A percentile compares a stretch with the other conserved stretches of the same genome.
phyloP scores from a whole-genome alignment of 371 early-diverging fungal species.

The Mortierella polycephala region DNA sequence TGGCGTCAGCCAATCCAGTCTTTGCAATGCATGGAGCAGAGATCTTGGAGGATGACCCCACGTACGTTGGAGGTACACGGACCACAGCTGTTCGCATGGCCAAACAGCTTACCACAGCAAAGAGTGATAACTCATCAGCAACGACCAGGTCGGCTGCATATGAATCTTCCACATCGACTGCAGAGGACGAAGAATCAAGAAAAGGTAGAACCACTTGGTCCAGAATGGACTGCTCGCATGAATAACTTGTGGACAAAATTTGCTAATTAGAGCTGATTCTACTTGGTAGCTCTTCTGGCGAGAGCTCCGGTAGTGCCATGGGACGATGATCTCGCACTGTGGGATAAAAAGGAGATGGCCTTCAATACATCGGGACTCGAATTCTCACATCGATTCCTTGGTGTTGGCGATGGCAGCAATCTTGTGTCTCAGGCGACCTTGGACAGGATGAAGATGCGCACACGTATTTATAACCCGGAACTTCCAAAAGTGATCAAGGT shows the following conservation, averaged over 20 bases:
- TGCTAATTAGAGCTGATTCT: background rate
- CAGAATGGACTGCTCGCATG: too few relatives aligned
- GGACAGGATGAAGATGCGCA: conserved; percentile 63
- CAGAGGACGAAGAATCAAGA: conserved; percentile 24
- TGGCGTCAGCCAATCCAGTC: conserved; percentile 20
- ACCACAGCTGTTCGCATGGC: background rate
- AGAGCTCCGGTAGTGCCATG: conserved; percentile 75
- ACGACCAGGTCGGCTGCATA: background rate
- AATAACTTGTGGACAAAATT: background rate
- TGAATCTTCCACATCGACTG: conserved; percentile 4
- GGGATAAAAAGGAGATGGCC: conserved; percentile 71
- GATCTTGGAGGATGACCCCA: conserved; percentile 41
- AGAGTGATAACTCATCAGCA: background rate
- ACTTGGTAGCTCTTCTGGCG: conserved; percentile 28
- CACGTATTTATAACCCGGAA: conserved; percentile 59
- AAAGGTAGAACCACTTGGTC: conserved; percentile 13
- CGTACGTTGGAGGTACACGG: conserved; percentile 38
- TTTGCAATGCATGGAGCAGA: conserved; percentile 50
- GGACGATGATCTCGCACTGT: conserved; percentile 77
- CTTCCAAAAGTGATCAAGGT: conserved; percentile 59
- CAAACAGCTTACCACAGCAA: background rate
- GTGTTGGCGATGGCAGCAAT: conserved; percentile 71
- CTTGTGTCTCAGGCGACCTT: conserved; percentile 65
- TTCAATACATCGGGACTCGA: conserved; percentile 76
- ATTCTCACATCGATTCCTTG: conserved; percentile 71